These are phyloP conservation scores for Heritiera fomes DNA, from an alignment of 345 rosid genomes.

Conservation along the genomic window DNA sequence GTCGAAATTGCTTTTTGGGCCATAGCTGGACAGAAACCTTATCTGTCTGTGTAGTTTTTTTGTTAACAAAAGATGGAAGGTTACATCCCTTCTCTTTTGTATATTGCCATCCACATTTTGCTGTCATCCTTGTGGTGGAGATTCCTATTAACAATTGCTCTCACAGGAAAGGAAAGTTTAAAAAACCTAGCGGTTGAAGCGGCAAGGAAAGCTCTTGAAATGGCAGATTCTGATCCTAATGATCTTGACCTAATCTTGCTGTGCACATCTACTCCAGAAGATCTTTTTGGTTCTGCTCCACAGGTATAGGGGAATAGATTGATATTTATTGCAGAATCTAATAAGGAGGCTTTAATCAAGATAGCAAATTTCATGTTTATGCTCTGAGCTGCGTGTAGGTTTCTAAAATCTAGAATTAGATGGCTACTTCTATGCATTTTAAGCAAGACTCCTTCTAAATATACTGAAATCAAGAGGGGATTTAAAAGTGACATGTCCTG, in stretches of 20 bases:
- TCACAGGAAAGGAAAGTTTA: slow-evolving; percentile 78
- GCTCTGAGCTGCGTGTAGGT: neutral
- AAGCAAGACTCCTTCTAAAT: neutral
- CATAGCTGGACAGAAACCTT: neutral
- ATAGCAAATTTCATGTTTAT: slow-evolving; percentile 7
- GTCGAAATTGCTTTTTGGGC: neutral
- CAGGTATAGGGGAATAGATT: slow-evolving; percentile 52
- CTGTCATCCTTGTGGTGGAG: neutral
- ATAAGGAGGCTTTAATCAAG: neutral
- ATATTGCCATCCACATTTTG: neutral
- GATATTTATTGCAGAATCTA: neutral
- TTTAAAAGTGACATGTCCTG: neutral
- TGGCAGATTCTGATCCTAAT: slow-evolving; percentile 79
- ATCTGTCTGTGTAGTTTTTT: neutral
- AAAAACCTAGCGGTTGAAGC: slow-evolving; percentile 68
- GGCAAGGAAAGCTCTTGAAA: slow-evolving; percentile 81
- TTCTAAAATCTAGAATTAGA: neutral
- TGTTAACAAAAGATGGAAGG: neutral
- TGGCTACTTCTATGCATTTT: slow-evolving; percentile 10
- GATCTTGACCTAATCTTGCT: slow-evolving; percentile 85
- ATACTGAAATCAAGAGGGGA: neutral
- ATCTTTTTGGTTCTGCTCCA: slow-evolving; percentile 89
- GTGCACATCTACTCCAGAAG: slow-evolving; percentile 93
- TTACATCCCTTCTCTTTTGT: neutral
- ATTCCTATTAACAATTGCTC: slow-evolving; percentile 7